Percentiles rank a stretch among this genome's conserved stretches.
Evolutionary conservation across 1,284 basidiomycete genomes (phyloP).

Genomic region (Apiotrichum gracile): DNA sequence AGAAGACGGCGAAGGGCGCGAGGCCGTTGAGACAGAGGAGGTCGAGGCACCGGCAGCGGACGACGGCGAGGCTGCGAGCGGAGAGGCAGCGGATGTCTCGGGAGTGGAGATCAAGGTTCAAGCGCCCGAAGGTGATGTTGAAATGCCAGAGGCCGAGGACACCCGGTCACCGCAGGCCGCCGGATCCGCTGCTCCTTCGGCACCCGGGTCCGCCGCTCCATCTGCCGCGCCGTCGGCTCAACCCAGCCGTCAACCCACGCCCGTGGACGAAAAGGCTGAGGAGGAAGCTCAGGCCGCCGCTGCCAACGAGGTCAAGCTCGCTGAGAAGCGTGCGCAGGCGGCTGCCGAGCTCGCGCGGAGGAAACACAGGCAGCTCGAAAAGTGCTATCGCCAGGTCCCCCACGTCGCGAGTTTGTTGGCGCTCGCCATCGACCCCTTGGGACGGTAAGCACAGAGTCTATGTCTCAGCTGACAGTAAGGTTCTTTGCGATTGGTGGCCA

Average conservation of each 20-base stretch:
- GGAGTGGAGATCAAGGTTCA: background rate
- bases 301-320: slow-evolving; percentile 1
- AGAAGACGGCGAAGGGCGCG: slow-evolving; percentile 5
- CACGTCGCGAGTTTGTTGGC: slow-evolving; percentile 26
- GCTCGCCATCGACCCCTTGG: slow-evolving; percentile 29
- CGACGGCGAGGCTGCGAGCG: background rate
- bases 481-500: slow-evolving; percentile 37
- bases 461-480: slow-evolving; percentile 4
- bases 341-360: slow-evolving; percentile 14
- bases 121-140: slow-evolving; percentile 8
- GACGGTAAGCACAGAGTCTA: slow-evolving; percentile 12
- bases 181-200: background rate
- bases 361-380: slow-evolving; percentile 25
- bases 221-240: slow-evolving; percentile 4
- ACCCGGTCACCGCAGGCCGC: background rate
- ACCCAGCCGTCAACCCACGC: slow-evolving; percentile 7
- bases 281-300: background rate
- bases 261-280: background rate
- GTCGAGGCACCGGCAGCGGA: background rate
- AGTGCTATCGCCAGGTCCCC: slow-evolving; percentile 22
- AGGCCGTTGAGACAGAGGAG: slow-evolving; percentile 1
- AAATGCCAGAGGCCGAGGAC: slow-evolving; percentile 14
- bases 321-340: slow-evolving; percentile 4
- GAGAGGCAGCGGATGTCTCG: no score
- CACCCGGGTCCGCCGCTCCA: background rate